Evolutionary conservation across 805 yeast species (phyloP).

Genomic region (Metschnikowia drakensbergensis): DNA sequence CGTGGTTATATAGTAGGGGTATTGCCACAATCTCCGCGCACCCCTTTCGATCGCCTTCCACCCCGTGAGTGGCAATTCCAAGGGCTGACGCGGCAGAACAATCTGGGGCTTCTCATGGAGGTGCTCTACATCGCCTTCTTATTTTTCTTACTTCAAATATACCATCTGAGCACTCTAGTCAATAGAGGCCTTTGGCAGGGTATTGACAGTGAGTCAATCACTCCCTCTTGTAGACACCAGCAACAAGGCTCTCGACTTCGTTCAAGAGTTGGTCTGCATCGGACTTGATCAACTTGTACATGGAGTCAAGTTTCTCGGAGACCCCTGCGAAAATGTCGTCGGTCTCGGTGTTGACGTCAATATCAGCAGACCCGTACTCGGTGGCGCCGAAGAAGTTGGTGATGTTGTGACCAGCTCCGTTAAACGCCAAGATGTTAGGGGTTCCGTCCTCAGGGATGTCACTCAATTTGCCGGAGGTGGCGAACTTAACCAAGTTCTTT

Average conservation of each 20-base stretch:
- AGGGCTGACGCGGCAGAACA: background rate
- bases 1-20: background rate
- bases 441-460: constrained; percentile 68
- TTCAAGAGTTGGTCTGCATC: constrained; percentile 19
- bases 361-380: constrained; percentile 12
- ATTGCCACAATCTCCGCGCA: background rate
- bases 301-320: constrained; percentile 20
- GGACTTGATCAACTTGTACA: constrained; percentile 19
- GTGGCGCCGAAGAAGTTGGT: constrained; percentile 55
- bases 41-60: constrained; percentile 1
- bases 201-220: constrained; percentile 1
- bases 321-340: constrained; percentile 11
- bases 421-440: constrained; percentile 72
- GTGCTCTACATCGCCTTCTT: background rate
- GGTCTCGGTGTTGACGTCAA: constrained; percentile 17
- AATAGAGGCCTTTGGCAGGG: background rate
- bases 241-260: constrained; percentile 27
- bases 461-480: constrained; percentile 54
- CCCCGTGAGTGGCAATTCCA: background rate
- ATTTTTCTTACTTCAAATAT: background rate
- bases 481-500: constrained; percentile 67
- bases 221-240: constrained; percentile 23
- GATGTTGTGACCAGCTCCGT: constrained; percentile 76
- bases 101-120: too few species aligned
- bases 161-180: constrained; percentile 1